phyloP scores from a whole-genome alignment of 2,329 filamentous ascomycete genomes.

The Aspergillus ochraceus region DNA sequence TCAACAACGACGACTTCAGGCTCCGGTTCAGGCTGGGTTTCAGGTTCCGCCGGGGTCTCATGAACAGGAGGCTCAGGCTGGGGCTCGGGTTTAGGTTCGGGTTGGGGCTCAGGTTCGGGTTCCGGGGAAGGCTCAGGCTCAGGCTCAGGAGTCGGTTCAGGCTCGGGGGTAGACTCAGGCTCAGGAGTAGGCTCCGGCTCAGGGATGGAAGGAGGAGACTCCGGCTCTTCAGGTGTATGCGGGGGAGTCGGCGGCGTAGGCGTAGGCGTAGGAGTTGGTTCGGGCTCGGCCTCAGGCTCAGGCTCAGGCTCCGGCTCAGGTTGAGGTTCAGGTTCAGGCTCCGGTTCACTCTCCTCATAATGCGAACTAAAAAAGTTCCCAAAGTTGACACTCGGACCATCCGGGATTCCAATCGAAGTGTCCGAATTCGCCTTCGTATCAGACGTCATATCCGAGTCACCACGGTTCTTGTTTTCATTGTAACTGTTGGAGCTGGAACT shows the following conservation, averaged over 20 bases:
- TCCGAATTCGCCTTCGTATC: slow-evolving; percentile 1
- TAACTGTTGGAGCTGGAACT: not conserved
- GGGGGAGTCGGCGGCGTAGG: not conserved
- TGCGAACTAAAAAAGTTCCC: slow-evolving; percentile 18
- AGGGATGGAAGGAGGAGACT: slow-evolving; percentile 1
- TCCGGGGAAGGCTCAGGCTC: slow-evolving; percentile 1
- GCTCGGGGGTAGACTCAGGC: not conserved
- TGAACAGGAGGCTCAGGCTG: not conserved
- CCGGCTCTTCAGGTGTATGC: not conserved
- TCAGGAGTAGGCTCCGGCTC: not conserved
- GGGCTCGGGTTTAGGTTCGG: not conserved
- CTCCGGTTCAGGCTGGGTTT: slow-evolving; percentile 4
- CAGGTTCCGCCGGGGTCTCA: not conserved
- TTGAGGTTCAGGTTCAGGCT: not conserved
- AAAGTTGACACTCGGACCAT: slow-evolving; percentile 24
- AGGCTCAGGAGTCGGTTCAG: not conserved
- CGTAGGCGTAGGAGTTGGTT: not conserved
- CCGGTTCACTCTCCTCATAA: slow-evolving; percentile 16
- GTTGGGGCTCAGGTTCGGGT: slow-evolving; percentile 5
- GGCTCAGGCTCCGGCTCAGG: slow-evolving; percentile 9
- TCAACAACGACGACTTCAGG: not conserved
- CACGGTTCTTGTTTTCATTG: not conserved
- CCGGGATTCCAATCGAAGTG: slow-evolving; percentile 22
- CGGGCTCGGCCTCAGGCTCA: slow-evolving; percentile 17
- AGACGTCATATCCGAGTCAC: not conserved